phyloP scores from a whole-genome alignment of 768 basidiomycete species.

The Sporobolomyces phaffii region DNA sequence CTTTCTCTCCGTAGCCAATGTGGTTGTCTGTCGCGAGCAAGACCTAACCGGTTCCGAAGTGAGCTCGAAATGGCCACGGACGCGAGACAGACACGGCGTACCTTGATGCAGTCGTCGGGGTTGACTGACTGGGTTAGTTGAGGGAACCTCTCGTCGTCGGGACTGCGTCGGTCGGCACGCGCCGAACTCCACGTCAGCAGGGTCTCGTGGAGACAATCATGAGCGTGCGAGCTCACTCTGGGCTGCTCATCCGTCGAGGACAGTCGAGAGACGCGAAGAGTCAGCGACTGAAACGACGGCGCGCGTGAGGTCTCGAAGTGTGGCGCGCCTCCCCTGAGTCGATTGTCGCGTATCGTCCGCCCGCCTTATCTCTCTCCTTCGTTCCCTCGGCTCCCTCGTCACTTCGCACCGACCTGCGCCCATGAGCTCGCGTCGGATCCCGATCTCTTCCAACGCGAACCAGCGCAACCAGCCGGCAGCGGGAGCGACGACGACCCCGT shows the following conservation, averaged over 20 bases:
- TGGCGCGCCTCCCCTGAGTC: too few relatives aligned
- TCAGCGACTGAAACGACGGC: too few relatives aligned
- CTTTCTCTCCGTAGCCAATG: conserved; percentile 84
- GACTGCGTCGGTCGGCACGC: not conserved
- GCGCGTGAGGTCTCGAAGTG: too few relatives aligned
- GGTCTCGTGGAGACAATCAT: not conserved
- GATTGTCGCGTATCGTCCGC: too few relatives aligned
- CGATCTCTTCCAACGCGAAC: conserved; percentile 1
- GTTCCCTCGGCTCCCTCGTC: not conserved
- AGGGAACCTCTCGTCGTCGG: conserved; percentile 13
- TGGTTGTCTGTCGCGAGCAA: conserved; percentile 43
- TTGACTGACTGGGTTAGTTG: conserved; percentile 8
- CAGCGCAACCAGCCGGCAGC: not conserved
- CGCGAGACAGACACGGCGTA: not conserved
- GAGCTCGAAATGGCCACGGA: not conserved
- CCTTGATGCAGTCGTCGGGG: conserved; percentile 32
- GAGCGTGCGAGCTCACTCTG: not conserved
- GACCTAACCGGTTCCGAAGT: conserved; percentile 1
- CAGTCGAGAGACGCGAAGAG: too few relatives aligned
- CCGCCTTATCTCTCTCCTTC: too few relatives aligned
- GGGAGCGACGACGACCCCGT: not conserved
- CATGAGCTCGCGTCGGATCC: conserved; percentile 4
- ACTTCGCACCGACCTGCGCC: not conserved
- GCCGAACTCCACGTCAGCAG: fast-evolving
- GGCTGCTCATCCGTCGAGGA: too few relatives aligned